Base-by-base conservation (phyloP, 345 rosid species). In the Murraya koenigii region DNA sequence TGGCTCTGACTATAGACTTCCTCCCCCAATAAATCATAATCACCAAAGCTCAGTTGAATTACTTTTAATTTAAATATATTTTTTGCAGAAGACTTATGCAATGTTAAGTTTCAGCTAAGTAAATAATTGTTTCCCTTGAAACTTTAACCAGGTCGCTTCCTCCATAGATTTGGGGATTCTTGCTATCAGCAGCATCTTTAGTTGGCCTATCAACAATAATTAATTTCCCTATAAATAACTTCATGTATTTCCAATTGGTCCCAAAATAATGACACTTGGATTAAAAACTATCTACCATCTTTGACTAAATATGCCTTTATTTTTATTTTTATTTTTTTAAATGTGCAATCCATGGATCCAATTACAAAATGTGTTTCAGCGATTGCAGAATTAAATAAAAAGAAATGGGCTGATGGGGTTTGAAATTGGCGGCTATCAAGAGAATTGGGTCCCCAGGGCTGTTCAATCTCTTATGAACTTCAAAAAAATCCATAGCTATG, bases 401-500 rank as follows among this genome's bases (percentile, higher is more conserved):
- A 20, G 23, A 72, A 66, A 63, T 55, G 75, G 41, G 74, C 28
- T 38, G 39, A 35, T 19, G 49, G 7, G 26, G 32, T 54, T 70
- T 61, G 79, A 69, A 63, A 55, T 68, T 62, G 71, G 64, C 78
- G 74, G 66, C 23, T 60, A 60, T 66, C 69, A 64, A 72, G 3
- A 38, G 66, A 19, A 30, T 30, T 80, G 79, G 79, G 77, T 68
- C 77, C 77, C 22, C 52, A 67, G 39, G 61, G 32, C 55, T 28
- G 78, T 64, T 76, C 44, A 80, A 71, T 56, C n/a, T 72, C 33
- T 23, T 6, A 7, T 23, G 71, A 76, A 44, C 26, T 23, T 66
- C 36, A 62, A 78, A 25, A 28, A 36, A 1, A 39, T 66, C 35
- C 28, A 69, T 23, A 30, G 6, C 63, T 67, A 66, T 79, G 81